phyloP scores from a whole-genome alignment of 345 rosid genomes.

The Syzygium aromaticum region DNA sequence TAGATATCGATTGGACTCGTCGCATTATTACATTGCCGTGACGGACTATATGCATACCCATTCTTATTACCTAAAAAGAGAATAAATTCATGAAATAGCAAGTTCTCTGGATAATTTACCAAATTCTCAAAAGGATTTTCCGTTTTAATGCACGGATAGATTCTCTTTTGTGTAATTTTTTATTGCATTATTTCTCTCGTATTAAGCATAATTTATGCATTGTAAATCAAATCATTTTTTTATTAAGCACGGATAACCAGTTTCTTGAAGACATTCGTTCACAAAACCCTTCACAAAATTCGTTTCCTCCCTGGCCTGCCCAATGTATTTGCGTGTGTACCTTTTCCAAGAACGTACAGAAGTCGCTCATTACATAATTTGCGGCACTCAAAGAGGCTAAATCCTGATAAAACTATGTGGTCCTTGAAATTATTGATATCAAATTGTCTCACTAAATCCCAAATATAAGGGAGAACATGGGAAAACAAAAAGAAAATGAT shows the following conservation, averaged over 20 bases:
- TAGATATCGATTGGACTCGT: not conserved
- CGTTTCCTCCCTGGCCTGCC: not conserved
- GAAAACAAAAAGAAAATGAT: not conserved
- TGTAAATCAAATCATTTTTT: not conserved
- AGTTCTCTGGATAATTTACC: not conserved
- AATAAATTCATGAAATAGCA: not conserved
- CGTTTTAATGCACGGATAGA: not conserved
- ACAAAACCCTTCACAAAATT: not conserved
- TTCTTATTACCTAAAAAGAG: not conserved
- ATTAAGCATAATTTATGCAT: not conserved
- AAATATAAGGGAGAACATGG: not conserved
- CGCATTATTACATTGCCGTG: not conserved
- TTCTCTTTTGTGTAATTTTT: not conserved
- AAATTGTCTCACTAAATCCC: not conserved
- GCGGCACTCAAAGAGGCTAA: not conserved
- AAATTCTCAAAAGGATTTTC: not conserved
- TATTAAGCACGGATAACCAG: not conserved
- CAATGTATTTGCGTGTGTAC: constrained; percentile 7
- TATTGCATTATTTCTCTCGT: not conserved
- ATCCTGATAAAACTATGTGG: not conserved
- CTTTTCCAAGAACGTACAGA: not conserved
- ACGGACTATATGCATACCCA: not conserved
- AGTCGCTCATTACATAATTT: not conserved
- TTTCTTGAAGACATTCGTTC: not conserved
- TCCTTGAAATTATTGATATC: not conserved